These are phyloP conservation scores for Gloeostereum incarnatum DNA, from an alignment of 768 basidiomycete species.

Conservation along the genomic window DNA sequence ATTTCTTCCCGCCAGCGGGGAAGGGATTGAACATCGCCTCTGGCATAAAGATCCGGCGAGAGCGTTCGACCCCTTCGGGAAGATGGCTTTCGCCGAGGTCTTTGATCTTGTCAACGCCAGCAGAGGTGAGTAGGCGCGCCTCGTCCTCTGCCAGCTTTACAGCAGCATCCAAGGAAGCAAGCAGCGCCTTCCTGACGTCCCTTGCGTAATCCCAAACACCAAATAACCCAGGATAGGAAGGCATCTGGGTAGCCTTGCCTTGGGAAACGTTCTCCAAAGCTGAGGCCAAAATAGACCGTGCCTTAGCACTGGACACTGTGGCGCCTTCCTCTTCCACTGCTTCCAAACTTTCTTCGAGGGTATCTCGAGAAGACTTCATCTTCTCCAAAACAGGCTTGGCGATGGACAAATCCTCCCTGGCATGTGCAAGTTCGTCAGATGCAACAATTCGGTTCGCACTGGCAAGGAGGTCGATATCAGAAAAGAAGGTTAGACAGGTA, in stretches of 20 bases:
- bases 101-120: conserved; percentile 57
- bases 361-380: conserved; percentile 68
- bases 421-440: conserved; percentile 61
- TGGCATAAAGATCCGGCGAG: conserved; percentile 84
- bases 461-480: conserved; percentile 83
- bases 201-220: conserved; percentile 80
- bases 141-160: conserved; percentile 79
- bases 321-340: conserved; percentile 68
- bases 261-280: conserved; percentile 73
- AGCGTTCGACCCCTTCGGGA: conserved; percentile 72
- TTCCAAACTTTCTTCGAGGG: conserved; percentile 74
- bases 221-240: conserved; percentile 76
- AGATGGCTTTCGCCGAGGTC: conserved; percentile 71
- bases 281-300: conserved; percentile 47
- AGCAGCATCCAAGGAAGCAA: conserved; percentile 74
- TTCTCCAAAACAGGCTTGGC: conserved; percentile 80
- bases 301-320: conserved; percentile 36
- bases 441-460: conserved; percentile 85
- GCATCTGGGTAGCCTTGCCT: conserved; percentile 57
- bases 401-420: conserved; percentile 56
- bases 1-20: conserved; percentile 25
- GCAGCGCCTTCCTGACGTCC: conserved; percentile 68
- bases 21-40: conserved; percentile 88
- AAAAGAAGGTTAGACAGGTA: conserved; percentile 86
- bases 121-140: conserved; percentile 56